Evolutionary conservation across 179 eudicot genomes (phyloP).

Genomic region (Spergularia azorica): DNA sequence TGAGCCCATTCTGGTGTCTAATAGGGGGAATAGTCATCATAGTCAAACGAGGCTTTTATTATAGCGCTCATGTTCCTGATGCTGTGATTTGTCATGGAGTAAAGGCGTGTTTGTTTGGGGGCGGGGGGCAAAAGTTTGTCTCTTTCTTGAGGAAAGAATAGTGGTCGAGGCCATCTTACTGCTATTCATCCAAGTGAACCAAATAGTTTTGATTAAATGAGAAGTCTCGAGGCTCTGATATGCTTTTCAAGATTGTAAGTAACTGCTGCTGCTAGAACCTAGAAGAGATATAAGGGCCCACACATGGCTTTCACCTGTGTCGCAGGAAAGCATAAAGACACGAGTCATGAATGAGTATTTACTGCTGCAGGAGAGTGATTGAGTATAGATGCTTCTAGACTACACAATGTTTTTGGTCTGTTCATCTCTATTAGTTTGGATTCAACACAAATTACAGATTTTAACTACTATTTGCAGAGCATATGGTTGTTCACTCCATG

Average conservation of each 20-base stretch:
- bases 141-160: not conserved
- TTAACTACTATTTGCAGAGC: not conserved
- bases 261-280: not conserved
- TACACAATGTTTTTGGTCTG: not conserved
- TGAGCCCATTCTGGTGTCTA: no score
- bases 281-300: not conserved
- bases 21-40: no score
- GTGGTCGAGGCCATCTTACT: not conserved
- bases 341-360: not conserved
- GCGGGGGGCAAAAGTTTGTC: not conserved
- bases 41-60: no score
- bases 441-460: not conserved
- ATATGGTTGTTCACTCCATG: not conserved
- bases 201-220: not conserved
- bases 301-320: not conserved
- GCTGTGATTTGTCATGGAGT: no score
- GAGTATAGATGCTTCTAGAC: not conserved
- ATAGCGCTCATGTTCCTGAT: no score
- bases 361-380: not conserved
- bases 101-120: no score
- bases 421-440: no score
- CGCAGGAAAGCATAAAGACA: not conserved
- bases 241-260: not conserved
- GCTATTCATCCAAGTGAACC: not conserved
- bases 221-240: not conserved